Evolutionary conservation across 768 basidiomycete genomes (phyloP).

Genomic region (Russula dissimulans): DNA sequence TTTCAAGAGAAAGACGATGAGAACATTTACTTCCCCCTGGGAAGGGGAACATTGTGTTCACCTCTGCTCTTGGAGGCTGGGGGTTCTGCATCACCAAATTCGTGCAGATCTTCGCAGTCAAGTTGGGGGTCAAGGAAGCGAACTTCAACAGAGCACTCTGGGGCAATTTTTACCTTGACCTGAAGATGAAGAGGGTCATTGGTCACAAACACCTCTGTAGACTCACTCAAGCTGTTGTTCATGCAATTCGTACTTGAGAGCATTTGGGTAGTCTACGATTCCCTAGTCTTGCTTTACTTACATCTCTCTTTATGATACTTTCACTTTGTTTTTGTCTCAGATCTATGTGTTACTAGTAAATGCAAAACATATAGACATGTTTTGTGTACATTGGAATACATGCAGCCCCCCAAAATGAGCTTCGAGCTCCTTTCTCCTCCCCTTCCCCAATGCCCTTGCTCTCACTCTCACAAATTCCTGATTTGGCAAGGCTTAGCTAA

Average conservation of each 20-base stretch:
- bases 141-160: constrained; percentile 83
- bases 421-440: no score
- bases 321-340: no score
- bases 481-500: no score
- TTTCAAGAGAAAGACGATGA: constrained; percentile 97
- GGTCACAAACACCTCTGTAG: constrained; percentile 85
- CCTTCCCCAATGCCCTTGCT: no score
- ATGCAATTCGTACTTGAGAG: constrained; percentile 97
- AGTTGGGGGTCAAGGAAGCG: constrained; percentile 82
- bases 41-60: constrained; percentile 91
- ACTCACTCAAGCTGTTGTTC: constrained; percentile 84
- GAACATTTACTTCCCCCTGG: constrained; percentile 95
- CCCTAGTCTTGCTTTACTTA: no score
- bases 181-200: constrained; percentile 89
- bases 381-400: no score
- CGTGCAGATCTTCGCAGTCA: constrained; percentile 82
- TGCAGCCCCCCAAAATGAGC: no score
- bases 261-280: constrained; percentile 96
- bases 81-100: constrained; percentile 93
- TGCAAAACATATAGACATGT: no score
- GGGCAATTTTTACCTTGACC: constrained; percentile 97
- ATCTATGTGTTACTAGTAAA: no score
- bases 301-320: no score
- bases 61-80: constrained; percentile 95
- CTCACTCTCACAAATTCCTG: no score